A percentile compares a stretch with the other conserved stretches of the same genome.
Evolutionary conservation across 768 basidiomycete genomes (phyloP).

Genomic region (Phylloporus scabripes): DNA sequence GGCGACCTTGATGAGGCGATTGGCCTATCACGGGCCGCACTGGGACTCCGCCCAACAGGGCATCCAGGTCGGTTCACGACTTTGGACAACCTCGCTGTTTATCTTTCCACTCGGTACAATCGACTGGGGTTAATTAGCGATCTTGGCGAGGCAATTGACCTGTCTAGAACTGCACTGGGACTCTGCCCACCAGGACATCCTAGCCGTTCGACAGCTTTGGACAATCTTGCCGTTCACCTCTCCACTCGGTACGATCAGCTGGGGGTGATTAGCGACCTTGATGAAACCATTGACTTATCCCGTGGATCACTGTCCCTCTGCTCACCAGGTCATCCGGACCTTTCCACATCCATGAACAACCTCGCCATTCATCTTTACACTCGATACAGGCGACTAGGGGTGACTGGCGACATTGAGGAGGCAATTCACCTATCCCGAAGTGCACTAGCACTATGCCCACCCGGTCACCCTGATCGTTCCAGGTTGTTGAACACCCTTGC

Average conservation of each 20-base stretch:
- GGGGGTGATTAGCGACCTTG: not conserved
- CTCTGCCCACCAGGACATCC: not conserved
- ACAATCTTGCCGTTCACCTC: not conserved
- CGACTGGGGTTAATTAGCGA: not conserved
- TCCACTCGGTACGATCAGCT: not conserved
- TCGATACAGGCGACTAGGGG: not conserved
- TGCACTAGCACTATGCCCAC: not conserved
- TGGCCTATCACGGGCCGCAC: not conserved
- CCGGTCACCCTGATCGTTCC: not conserved
- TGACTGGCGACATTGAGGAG: not conserved
- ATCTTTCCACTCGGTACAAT: not conserved
- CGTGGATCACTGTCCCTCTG: not conserved
- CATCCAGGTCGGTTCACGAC: not conserved
- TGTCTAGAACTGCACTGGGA: not conserved
- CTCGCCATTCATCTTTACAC: not conserved
- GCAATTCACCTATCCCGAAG: not conserved
- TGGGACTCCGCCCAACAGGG: not conserved
- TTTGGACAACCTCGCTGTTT: not conserved
- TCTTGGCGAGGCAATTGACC: not conserved
- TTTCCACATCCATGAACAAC: not conserved
- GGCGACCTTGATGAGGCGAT: not conserved
- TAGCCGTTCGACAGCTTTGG: not conserved
- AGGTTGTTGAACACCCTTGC: not conserved
- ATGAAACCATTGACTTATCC: not conserved
- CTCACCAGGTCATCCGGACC: not conserved